These are phyloP conservation scores for Hibiscus tridactylites DNA, from an alignment of 345 rosid genomes.

Conservation along the genomic window DNA sequence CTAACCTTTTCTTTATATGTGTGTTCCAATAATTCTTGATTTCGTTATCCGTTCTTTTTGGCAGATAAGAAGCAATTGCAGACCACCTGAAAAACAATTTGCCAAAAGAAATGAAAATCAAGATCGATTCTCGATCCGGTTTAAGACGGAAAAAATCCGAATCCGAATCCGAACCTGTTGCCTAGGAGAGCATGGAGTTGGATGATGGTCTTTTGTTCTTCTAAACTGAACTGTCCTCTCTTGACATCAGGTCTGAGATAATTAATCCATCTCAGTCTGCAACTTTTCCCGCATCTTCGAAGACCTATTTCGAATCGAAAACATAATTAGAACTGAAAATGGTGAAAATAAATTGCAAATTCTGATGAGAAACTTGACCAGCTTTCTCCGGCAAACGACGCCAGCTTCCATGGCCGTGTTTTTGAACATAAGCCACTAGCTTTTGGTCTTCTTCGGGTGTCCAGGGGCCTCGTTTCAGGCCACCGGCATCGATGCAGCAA, in stretches of 20 bases:
- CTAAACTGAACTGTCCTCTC: neutral
- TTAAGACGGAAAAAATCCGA: neutral
- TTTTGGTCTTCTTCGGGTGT: neutral
- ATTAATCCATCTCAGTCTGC: neutral
- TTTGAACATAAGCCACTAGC: neutral
- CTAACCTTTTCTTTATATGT: neutral
- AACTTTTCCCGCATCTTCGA: constrained; percentile 1
- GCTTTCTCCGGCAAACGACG: neutral
- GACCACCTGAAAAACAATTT: neutral
- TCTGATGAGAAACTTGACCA: neutral
- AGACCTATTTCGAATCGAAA: neutral
- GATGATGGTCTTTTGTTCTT: neutral
- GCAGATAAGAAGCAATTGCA: neutral
- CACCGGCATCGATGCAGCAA: neutral
- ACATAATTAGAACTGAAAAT: too few species aligned
- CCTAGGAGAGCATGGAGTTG: neutral
- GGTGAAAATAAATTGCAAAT: neutral
- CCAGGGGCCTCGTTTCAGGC: neutral
- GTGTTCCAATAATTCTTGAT: constrained; percentile 8
- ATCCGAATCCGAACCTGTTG: neutral
- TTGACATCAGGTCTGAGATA: neutral
- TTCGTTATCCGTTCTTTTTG: neutral
- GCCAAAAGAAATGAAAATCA: neutral
- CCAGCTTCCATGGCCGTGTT: neutral
- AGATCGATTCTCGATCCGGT: neutral